Conservation (phyloP, 1,139 yeast species). For the Lodderomyces orthopsilosis region DNA sequence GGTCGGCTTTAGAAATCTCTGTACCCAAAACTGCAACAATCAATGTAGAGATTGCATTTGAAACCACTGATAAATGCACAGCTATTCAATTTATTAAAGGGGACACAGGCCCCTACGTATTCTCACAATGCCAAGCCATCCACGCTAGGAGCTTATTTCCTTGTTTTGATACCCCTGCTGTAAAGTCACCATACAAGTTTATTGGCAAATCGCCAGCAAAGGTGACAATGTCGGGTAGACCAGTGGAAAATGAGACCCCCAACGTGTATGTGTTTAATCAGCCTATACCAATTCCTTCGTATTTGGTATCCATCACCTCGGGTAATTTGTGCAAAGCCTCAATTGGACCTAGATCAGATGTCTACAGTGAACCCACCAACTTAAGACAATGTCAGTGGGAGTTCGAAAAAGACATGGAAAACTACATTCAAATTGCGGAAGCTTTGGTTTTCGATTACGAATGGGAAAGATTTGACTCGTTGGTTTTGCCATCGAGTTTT, state of each 20-base stretch:
- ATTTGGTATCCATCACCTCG: constrained; percentile 35
- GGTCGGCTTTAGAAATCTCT: constrained; percentile 30
- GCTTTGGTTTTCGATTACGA: constrained; percentile 31
- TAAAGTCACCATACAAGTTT: constrained; percentile 32
- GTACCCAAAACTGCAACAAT: constrained; percentile 11
- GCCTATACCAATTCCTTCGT: constrained; percentile 37
- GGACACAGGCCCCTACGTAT: constrained; percentile 37
- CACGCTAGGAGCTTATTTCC: constrained; percentile 45
- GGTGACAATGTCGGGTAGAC: constrained; percentile 39
- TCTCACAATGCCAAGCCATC: constrained; percentile 44
- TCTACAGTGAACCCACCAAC: constrained; percentile 28
- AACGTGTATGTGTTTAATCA: constrained; percentile 25
- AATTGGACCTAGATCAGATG: constrained; percentile 36
- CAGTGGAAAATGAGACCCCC: constrained; percentile 13
- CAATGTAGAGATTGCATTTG: constrained; percentile 21
- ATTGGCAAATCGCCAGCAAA: constrained; percentile 31
- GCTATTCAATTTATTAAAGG: constrained; percentile 42
- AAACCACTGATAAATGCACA: constrained; percentile 36
- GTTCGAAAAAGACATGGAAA: constrained; percentile 37
- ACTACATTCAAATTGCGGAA: constrained; percentile 33
- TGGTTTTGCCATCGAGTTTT: constrained; percentile 33
- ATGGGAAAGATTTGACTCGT: constrained; percentile 33
- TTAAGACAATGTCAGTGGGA: constrained; percentile 34
- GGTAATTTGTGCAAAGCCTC: constrained; percentile 30
- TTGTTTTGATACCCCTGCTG: constrained; percentile 43